Conservation (phyloP, 73 alveolate species). For the Stentor coeruleus region DNA sequence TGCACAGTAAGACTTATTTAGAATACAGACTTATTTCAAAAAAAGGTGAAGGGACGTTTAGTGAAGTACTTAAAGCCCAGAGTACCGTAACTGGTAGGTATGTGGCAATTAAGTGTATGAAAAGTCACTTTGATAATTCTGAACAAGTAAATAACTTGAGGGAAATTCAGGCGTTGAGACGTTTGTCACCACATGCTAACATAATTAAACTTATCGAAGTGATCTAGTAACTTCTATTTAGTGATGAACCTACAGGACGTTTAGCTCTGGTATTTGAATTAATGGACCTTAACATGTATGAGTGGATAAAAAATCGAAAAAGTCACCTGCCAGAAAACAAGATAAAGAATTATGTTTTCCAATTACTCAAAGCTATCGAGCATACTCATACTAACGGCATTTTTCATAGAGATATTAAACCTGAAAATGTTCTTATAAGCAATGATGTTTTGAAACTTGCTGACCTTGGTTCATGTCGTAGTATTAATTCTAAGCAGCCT, state of each 20-base stretch:
- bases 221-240: slow-evolving; percentile 46
- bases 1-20: no score
- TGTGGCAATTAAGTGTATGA: slow-evolving; percentile 92
- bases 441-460: slow-evolving; percentile 58
- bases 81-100: slow-evolving; percentile 61
- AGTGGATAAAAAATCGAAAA: slow-evolving; percentile 75
- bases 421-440: slow-evolving; percentile 41
- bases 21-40: slow-evolving; percentile 67
- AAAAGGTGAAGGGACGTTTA: slow-evolving; percentile 90
- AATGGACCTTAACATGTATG: slow-evolving; percentile 91
- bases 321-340: slow-evolving; percentile 65
- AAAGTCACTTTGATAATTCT: slow-evolving; percentile 65
- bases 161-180: slow-evolving; percentile 77
- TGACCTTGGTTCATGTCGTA: slow-evolving; percentile 71
- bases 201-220: slow-evolving; percentile 83
- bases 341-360: slow-evolving; percentile 68
- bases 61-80: slow-evolving; percentile 84
- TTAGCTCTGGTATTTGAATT: slow-evolving; percentile 92
- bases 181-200: slow-evolving; percentile 85
- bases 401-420: slow-evolving; percentile 78
- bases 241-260: slow-evolving; percentile 93
- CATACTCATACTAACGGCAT: slow-evolving; percentile 83
- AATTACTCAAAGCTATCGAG: slow-evolving; percentile 74
- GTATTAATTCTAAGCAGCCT: slow-evolving; percentile 72
- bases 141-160: slow-evolving; percentile 65